Evolutionary conservation across 2,329 filamentous ascomycete species (phyloP), one percentile per base, ranked within the genome.

Genomic region (Fusarium torreyae): DNA sequence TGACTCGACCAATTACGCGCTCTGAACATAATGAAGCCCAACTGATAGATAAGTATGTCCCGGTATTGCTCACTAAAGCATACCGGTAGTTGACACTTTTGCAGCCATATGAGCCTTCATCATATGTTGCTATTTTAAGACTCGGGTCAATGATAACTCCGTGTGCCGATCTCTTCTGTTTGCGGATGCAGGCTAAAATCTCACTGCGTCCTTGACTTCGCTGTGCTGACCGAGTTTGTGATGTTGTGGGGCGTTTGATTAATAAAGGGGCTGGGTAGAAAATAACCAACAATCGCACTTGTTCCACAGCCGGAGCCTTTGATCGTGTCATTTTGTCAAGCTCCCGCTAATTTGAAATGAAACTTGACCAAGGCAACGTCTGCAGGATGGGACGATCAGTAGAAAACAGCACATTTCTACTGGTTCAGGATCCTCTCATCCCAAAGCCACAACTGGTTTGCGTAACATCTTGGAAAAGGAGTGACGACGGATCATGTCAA

Each of bases 201-300:
- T 55, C 22, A 55, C 52, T 28, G 31, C 52, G 26, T 49, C 34
- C 15, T 9, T 31, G 36, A 20, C 42, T 44, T 55, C 43, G 22
- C 22, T n/a, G 6, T 28, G 6, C 51, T 54, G 49, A 50, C 51
- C 24, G 5, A 50, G 42, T 38, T 3, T 0, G 31, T 31, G n/a
- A 38, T 28, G 26, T 24, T 55, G 52, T 31, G 51, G 52, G 52
- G 42, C 14, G 13, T 55, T 31, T 50, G 38, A 50, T 39, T 51
- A 31, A 18, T 10, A 33, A 15, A 56, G 52, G 33, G 52, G 15
- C 3, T 22, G 14, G 28, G 14, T 24, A 49, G 28, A 38, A 38
- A 31, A 50, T 51, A 7, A 11, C 8, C 3, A 13, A 15, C 43
- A 4, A 2, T 13, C 34, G 14, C 14, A 17, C 14, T 9, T 7